Conservation (phyloP, 2,329 filamentous ascomycete species). For the Dryadomyces quercus-mongolicae region DNA sequence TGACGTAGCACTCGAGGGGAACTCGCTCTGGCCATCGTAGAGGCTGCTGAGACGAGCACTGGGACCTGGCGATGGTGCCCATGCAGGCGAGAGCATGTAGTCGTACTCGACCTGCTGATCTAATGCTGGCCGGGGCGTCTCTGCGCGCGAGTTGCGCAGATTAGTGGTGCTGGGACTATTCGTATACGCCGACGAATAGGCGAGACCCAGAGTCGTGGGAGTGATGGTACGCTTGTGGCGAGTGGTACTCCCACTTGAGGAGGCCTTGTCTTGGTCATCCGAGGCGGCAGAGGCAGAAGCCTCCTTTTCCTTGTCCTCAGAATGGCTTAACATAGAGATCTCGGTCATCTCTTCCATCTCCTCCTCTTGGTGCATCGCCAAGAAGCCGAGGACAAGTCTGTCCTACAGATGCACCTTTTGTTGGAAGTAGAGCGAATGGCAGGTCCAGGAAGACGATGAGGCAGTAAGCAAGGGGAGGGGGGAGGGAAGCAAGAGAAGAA, state of each 20-base stretch:
- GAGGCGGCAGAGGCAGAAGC: too few species aligned
- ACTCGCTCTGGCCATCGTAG: slow-evolving; percentile 9
- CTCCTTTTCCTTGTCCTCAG: slow-evolving; percentile 2
- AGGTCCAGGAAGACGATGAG: neutral
- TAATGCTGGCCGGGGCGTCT: slow-evolving; percentile 5
- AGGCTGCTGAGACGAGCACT: slow-evolving; percentile 9
- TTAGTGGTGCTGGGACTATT: neutral
- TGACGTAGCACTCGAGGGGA: slow-evolving; percentile 7
- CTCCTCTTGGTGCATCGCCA: neutral
- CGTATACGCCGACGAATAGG: slow-evolving; percentile 1
- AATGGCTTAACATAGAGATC: slow-evolving; percentile 1
- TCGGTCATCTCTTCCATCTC: slow-evolving; percentile 4
- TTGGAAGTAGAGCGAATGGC: neutral
- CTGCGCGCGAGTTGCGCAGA: neutral
- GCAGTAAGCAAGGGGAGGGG: neutral
- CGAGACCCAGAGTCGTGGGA: slow-evolving; percentile 8
- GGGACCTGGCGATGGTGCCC: slow-evolving; percentile 10
- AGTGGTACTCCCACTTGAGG: neutral
- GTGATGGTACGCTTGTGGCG: slow-evolving; percentile 6
- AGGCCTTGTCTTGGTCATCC: neutral
- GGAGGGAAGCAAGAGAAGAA: neutral
- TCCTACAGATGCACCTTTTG: neutral
- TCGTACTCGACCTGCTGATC: slow-evolving; percentile 9
- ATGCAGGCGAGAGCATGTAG: slow-evolving; percentile 6
- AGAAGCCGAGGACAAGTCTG: too few species aligned